phyloP scores from a whole-genome alignment of 306 rosid genomes.

The Acacia crassicarpa region DNA sequence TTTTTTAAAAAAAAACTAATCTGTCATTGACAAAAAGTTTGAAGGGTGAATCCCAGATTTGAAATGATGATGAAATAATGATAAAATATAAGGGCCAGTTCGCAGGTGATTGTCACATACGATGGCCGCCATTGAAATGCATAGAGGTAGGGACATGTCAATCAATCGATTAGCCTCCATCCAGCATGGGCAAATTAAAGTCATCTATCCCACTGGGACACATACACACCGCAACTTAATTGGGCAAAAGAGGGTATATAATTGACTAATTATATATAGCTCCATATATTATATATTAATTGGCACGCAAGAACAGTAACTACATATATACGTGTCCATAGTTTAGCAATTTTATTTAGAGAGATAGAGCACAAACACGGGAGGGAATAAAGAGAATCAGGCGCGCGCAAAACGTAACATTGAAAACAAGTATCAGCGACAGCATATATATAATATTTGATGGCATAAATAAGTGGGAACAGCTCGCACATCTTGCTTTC shows the following conservation, averaged over 20 bases:
- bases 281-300: not conserved
- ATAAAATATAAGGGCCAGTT: not conserved
- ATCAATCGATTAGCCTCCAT: not conserved
- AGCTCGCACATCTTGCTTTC: not conserved
- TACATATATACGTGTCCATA: not conserved
- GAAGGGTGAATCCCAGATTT: not conserved
- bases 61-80: not conserved
- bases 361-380: not conserved
- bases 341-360: not conserved
- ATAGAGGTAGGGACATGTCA: slow-evolving; percentile 19
- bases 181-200: slow-evolving; percentile 22
- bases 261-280: slow-evolving; percentile 26
- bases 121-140: slow-evolving; percentile 11
- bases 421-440: not conserved
- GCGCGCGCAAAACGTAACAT: no score
- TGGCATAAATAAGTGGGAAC: not conserved
- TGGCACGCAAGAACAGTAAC: not conserved
- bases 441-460: not conserved
- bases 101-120: not conserved
- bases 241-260: not conserved
- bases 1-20: not conserved
- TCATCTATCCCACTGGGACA: not conserved
- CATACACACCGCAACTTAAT: slow-evolving; percentile 8
- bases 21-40: not conserved
- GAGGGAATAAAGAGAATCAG: not conserved